Base-by-base conservation (phyloP, 2,329 filamentous ascomycete species). In the Arthrobotrys sinensis region DNA sequence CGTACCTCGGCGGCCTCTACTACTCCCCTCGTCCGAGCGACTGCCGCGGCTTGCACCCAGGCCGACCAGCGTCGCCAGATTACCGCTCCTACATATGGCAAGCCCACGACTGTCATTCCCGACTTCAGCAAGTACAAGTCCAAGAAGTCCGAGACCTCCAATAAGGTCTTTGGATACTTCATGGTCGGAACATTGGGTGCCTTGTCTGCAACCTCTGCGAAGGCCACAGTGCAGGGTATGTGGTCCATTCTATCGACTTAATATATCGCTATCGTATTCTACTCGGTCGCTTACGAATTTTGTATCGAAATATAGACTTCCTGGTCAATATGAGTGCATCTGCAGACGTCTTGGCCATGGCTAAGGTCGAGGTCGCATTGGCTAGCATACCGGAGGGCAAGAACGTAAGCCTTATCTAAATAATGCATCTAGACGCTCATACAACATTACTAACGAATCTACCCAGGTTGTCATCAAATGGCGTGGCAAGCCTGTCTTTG, bases 251-350 rank as follows among this genome's bases (percentile, higher is more conserved):
- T 38, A 19, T 60, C 24, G 12, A 45, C 34, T 50, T 24, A 8
- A 21, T 79, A 66, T 53, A 43, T 50, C 57, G 19, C 21, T 48
- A 38, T 19, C 10, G 12, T 24, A 76, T 32, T 53, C 62, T 76
- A 16, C 64, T 19, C 55, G 45, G 60, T 55, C 62, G 34, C 43
- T 57, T 36, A 64, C 79, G 82, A 82, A 28, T 46, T 40, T 60
- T 32, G 11, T 65, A 83, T 83, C 82, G 82, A 80, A 76, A 57
- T 70, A 79, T 82, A 99, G 96, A 99, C 88, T 99, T 99, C 90
- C 90, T 99, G 81, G 93, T 97, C 88, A 99, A 97, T 91, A 98
- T 99, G 96, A 96, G 95, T 83, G 96, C 96, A 80, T 99, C 96
- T 80, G 96, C 96, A 86, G 96, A 99, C 84, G 94, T 99, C 84